Evolutionary conservation across 441 rosid genomes (phyloP).

Genomic region (Isatis lusitanica): DNA sequence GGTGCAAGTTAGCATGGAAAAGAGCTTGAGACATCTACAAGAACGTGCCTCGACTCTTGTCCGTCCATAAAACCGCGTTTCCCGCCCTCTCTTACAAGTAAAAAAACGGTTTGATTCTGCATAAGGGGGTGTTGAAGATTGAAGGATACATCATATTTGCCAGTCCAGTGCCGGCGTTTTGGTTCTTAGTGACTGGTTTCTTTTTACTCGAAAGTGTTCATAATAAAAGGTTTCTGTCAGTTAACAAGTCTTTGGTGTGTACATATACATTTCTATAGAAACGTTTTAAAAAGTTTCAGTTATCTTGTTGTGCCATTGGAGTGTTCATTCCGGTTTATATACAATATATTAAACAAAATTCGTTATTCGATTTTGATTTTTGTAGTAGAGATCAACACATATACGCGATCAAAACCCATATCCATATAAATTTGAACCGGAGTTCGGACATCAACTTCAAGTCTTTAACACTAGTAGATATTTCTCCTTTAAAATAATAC

Average conservation of each 20-base stretch:
- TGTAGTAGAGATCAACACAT: too few species aligned
- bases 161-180: slow-evolving; percentile 35
- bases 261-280: slow-evolving; percentile 21
- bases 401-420: neutral
- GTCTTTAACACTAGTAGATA: neutral
- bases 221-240: slow-evolving; percentile 22
- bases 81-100: neutral
- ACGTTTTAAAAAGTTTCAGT: neutral
- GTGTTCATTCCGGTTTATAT: neutral
- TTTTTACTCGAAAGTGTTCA: slow-evolving; percentile 21
- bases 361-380: neutral
- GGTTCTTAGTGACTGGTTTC: slow-evolving; percentile 41
- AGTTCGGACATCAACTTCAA: slow-evolving; percentile 7
- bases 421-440: too few species aligned
- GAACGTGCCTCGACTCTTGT: slow-evolving; percentile 82
- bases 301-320: neutral
- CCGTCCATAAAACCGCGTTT: slow-evolving; percentile 38
- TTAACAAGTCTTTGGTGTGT: slow-evolving; percentile 18
- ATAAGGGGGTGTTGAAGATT: slow-evolving; percentile 11
- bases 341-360: neutral
- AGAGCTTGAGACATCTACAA: slow-evolving; percentile 92
- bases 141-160: slow-evolving; percentile 12
- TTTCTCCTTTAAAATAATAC: neutral
- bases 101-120: neutral
- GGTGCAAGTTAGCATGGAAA: slow-evolving; percentile 99